These are phyloP conservation scores for Turnera subulata DNA, from an alignment of 345 rosid genomes.

Conservation along the genomic window DNA sequence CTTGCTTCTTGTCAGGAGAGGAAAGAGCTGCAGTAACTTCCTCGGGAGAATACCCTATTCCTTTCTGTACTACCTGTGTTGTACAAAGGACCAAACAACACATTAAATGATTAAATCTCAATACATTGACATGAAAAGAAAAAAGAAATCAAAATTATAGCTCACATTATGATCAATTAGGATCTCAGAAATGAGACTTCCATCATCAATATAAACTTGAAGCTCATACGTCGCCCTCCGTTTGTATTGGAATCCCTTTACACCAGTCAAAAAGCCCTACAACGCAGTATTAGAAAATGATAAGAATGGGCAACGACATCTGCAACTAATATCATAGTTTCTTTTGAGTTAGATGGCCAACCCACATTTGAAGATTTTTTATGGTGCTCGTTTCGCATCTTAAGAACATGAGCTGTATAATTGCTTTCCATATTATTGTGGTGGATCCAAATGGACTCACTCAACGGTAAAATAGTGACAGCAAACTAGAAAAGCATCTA, in stretches of 20 bases:
- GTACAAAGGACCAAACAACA: conserved; percentile 1
- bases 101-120: conserved; percentile 4
- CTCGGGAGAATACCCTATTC: conserved; percentile 71
- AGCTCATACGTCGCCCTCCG: conserved; percentile 63
- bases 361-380: too few relatives aligned
- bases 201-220: conserved; percentile 74
- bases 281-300: neutral
- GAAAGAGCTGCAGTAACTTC: conserved; percentile 81
- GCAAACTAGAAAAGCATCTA: too few relatives aligned
- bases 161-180: conserved; percentile 74
- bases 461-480: too few relatives aligned
- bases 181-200: conserved; percentile 89
- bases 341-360: too few relatives aligned
- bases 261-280: conserved; percentile 92
- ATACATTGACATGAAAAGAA: neutral
- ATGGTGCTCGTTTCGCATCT: too few relatives aligned
- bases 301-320: too few relatives aligned
- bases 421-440: too few relatives aligned
- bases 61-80: conserved; percentile 63
- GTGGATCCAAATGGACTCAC: too few relatives aligned
- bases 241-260: conserved; percentile 70
- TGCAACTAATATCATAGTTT: too few relatives aligned
- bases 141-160: conserved; percentile 17
- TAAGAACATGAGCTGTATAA: too few relatives aligned
- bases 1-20: conserved; percentile 43